phyloP scores from a whole-genome alignment of 2,329 filamentous ascomycete species.

The Sporothrix schenckii region DNA sequence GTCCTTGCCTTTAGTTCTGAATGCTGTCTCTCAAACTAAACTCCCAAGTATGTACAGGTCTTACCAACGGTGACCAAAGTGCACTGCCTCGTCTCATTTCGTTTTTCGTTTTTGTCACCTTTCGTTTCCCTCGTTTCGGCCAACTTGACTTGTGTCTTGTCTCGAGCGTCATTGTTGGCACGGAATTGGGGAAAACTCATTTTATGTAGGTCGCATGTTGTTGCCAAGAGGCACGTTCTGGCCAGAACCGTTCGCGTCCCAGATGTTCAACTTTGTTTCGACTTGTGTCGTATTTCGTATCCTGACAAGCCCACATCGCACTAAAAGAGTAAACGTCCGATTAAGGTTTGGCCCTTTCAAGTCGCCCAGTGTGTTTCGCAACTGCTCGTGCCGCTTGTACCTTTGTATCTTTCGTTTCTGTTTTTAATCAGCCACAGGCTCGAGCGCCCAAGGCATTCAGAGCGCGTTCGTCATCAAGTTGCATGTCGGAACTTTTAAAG shows the following conservation, averaged over 20 bases:
- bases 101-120: background rate
- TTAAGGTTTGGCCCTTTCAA: slow-evolving; percentile 7
- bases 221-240: slow-evolving; percentile 9
- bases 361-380: background rate
- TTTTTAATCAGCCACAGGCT: too few species aligned
- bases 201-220: background rate
- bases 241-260: slow-evolving; percentile 6
- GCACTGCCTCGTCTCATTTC: slow-evolving; percentile 25
- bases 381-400: background rate
- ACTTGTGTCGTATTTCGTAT: slow-evolving; percentile 15
- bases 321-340: slow-evolving; percentile 12
- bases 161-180: background rate
- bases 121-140: slow-evolving; percentile 5
- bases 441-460: too few species aligned
- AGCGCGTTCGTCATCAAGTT: background rate
- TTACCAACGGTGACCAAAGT: background rate
- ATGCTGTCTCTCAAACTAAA: too few species aligned
- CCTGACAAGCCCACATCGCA: background rate
- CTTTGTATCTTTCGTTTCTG: too few species aligned
- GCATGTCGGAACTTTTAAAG: background rate
- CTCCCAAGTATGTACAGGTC: background rate
- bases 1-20: too few species aligned
- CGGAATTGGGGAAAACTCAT: background rate
- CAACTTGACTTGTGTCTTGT: background rate
- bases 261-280: background rate